Percentiles rank a stretch among this genome's conserved stretches.
Conservation (phyloP, 2,329 filamentous ascomycete genomes). For the Venturia effusa region DNA sequence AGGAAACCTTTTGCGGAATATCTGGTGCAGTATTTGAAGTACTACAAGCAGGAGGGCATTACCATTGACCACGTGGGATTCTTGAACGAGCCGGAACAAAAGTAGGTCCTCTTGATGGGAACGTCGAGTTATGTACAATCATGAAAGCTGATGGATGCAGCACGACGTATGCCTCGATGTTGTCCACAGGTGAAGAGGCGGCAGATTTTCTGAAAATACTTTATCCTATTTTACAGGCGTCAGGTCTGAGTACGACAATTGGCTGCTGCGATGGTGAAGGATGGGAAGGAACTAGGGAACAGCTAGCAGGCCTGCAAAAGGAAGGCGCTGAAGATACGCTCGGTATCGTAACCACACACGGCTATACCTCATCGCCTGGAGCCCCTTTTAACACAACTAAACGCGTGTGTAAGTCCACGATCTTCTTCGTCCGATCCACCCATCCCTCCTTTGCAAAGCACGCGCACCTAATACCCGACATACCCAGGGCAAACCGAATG, state of each 20-base stretch:
- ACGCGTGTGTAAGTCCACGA: slow-evolving; percentile 6
- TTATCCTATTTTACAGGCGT: slow-evolving; percentile 4
- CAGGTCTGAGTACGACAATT: slow-evolving; percentile 1
- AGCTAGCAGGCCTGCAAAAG: slow-evolving; percentile 16
- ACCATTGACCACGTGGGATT: slow-evolving; percentile 37
- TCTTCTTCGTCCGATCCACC: slow-evolving; percentile 15
- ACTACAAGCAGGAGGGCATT: slow-evolving; percentile 34
- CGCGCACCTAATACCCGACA: background rate
- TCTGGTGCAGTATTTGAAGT: slow-evolving; percentile 37
- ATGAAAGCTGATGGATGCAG: background rate
- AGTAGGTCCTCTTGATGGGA: background rate
- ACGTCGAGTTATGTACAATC: background rate
- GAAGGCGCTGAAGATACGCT: slow-evolving; percentile 15
- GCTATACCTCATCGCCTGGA: slow-evolving; percentile 1
- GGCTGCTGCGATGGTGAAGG: slow-evolving; percentile 12
- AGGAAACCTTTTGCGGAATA: slow-evolving; percentile 39
- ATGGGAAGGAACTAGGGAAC: slow-evolving; percentile 15
- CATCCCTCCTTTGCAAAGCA: slow-evolving; percentile 11
- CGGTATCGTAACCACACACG: slow-evolving; percentile 20
- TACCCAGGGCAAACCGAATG: slow-evolving; percentile 9
- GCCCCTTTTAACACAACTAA: slow-evolving; percentile 4
- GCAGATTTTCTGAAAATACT: slow-evolving; percentile 10
- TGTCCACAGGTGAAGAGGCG: slow-evolving; percentile 8
- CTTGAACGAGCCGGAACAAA: slow-evolving; percentile 33
- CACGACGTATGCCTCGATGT: slow-evolving; percentile 10